Evolutionary conservation across 176 grass and related monocot genomes (phyloP).

Genomic region (Neostapfia colusana): DNA sequence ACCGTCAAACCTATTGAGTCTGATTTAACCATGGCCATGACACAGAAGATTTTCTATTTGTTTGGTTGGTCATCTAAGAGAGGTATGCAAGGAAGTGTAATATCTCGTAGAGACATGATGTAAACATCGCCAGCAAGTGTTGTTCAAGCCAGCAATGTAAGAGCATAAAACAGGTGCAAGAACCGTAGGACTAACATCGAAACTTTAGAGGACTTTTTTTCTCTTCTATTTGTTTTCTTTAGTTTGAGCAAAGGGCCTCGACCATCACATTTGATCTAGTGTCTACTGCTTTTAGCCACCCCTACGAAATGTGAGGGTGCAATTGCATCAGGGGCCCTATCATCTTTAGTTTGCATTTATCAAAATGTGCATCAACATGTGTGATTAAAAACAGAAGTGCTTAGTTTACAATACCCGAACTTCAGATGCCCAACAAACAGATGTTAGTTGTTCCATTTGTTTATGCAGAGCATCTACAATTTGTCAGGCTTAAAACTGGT

Average conservation of each 20-base stretch:
- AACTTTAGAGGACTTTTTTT: not conserved
- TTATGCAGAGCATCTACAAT: not conserved
- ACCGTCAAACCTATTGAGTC: not conserved
- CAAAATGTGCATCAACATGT: not conserved
- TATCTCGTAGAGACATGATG: not conserved
- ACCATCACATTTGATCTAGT: not conserved
- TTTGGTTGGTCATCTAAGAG: not conserved
- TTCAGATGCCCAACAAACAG: constrained; percentile 7
- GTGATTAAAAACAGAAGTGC: not conserved
- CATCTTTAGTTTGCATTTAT: constrained; percentile 1
- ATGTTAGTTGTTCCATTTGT: constrained; percentile 6
- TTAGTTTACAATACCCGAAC: not conserved
- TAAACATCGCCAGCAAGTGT: not conserved
- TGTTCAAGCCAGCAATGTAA: constrained; percentile 3
- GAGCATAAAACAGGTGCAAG: constrained; percentile 9
- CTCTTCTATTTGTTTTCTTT: constrained; percentile 15
- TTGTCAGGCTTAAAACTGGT: not conserved
- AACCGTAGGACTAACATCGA: not conserved
- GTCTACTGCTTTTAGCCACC: not conserved
- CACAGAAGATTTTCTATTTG: not conserved
- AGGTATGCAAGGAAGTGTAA: not conserved
- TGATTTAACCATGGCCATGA: not conserved
- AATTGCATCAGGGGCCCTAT: not conserved
- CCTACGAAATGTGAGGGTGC: not conserved
- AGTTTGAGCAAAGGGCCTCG: not conserved